phyloP scores from a whole-genome alignment of 441 rosid genomes.

The Erodium trifolium region DNA sequence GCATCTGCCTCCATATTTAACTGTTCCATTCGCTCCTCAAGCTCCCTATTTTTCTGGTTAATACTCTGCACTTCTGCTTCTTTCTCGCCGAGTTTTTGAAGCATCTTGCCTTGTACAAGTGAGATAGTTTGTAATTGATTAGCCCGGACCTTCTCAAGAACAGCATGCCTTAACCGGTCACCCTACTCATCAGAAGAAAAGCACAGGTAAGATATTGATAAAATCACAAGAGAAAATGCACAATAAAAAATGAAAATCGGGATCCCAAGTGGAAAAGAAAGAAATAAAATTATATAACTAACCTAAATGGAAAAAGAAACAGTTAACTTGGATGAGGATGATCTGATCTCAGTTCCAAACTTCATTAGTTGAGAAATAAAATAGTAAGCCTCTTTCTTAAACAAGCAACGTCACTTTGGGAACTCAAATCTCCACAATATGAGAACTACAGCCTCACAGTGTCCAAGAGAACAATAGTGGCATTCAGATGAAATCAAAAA shows the following conservation, averaged over 20 bases:
- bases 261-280: not conserved
- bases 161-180: conserved; percentile 46
- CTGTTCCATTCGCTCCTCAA: conserved; percentile 66
- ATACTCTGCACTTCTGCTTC: conserved; percentile 62
- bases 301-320: not conserved
- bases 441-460: not conserved
- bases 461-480: not conserved
- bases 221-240: not conserved
- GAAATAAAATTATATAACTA: not conserved
- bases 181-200: conserved; percentile 29
- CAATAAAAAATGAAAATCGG: not conserved
- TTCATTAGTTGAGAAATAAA: not conserved
- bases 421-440: not conserved
- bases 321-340: not conserved
- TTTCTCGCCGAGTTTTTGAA: conserved; percentile 60
- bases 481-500: no score
- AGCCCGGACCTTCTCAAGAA: conserved; percentile 57
- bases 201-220: not conserved
- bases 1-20: conserved; percentile 57
- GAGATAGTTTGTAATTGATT: conserved; percentile 55
- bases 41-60: conserved; percentile 67
- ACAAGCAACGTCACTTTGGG: not conserved
- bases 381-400: not conserved
- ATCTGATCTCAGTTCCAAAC: not conserved
- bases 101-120: conserved; percentile 47